Base-by-base conservation (phyloP, 768 basidiomycete genomes). In the Rhizopogon roseolus region DNA sequence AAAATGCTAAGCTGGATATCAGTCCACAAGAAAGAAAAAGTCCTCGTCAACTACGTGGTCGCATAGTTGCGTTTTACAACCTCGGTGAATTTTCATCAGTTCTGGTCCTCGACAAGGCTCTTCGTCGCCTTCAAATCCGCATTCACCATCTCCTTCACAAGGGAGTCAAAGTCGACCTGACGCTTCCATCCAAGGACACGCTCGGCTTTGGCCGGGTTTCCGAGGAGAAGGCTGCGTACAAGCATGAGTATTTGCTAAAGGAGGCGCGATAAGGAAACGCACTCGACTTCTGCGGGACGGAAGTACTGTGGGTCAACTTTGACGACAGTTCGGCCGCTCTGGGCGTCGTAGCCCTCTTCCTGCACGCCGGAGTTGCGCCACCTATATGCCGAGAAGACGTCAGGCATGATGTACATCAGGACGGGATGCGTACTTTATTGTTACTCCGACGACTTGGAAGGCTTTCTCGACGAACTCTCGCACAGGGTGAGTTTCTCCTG, bases 241-340 rank as follows among this genome's bases (percentile, higher is more conserved):
- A 38, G 32, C 9, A 41, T 11, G 36, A 48, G 27, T 19, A 17
- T 22, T 17, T 29, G 13, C 17, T 57, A 42, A 52, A 34, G 27
- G 19, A 25, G 17, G 41, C 32, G 37, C 27, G 27, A 39, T 36
- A 5, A 4, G 29, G 8, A 14, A 9, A 85, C 89, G 57, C 64
- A 92, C 86, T 96, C 93, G 72, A 96, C 93, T 83, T 95, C 92
- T 17, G 91, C 90, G 8, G 92, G 92, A 69, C 94, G 88, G 88
- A 94, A 97, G 77, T 97, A 96, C 60, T 78, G 77, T 25, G 88
- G 68, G 71, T 98, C 96, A 38, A 98, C 82, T 64, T 84, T 86
- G 62, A 98, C 93, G 46, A 96, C 72, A 36, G 80, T 78, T 60
- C 79, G 84, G 60, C 82, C 83, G 2, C 84, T 85, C 66, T 85